Evolutionary conservation across 2,329 filamentous ascomycete species (phyloP).

Genomic region (Pseudogymnoascus sp.): DNA sequence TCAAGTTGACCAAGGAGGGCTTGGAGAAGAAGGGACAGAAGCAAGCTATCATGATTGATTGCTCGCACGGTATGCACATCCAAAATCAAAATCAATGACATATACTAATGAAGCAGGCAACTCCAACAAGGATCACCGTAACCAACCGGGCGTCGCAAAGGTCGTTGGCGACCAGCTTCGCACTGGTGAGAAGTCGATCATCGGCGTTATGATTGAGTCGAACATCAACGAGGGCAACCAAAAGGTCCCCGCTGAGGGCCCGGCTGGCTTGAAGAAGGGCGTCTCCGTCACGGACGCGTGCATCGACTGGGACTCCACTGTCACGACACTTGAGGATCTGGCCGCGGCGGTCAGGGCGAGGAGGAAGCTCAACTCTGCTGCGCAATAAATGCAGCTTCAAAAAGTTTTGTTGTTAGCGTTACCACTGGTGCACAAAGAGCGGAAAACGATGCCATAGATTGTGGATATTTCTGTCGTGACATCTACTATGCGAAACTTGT

Average conservation of each 20-base stretch:
- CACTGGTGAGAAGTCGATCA: slow-evolving; percentile 78
- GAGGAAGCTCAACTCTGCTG: slow-evolving; percentile 41
- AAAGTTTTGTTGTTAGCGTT: slow-evolving; percentile 9
- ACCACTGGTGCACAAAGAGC: neutral
- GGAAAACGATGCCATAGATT: neutral
- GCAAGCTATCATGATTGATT: slow-evolving; percentile 94
- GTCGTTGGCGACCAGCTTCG: slow-evolving; percentile 77
- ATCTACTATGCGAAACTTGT: neutral
- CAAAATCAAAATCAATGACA: neutral
- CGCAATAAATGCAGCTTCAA: neutral
- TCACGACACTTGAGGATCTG: slow-evolving; percentile 74
- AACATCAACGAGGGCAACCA: slow-evolving; percentile 90
- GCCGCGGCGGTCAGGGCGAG: slow-evolving; percentile 76
- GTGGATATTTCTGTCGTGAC: slow-evolving; percentile 3
- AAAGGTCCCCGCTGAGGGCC: slow-evolving; percentile 81
- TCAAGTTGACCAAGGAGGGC: slow-evolving; percentile 71
- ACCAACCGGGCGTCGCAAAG: slow-evolving; percentile 89
- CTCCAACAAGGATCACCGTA: slow-evolving; percentile 94
- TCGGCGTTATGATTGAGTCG: slow-evolving; percentile 98
- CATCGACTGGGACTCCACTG: slow-evolving; percentile 85
- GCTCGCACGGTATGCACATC: slow-evolving; percentile 71
- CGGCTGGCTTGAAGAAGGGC: slow-evolving; percentile 71
- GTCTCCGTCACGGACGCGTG: slow-evolving; percentile 95
- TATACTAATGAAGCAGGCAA: slow-evolving; percentile 54
- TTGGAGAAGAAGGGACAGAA: slow-evolving; percentile 77